Evolutionary conservation across 2,329 filamentous ascomycete genomes (phyloP).

Genomic region (Penicillium sp.): DNA sequence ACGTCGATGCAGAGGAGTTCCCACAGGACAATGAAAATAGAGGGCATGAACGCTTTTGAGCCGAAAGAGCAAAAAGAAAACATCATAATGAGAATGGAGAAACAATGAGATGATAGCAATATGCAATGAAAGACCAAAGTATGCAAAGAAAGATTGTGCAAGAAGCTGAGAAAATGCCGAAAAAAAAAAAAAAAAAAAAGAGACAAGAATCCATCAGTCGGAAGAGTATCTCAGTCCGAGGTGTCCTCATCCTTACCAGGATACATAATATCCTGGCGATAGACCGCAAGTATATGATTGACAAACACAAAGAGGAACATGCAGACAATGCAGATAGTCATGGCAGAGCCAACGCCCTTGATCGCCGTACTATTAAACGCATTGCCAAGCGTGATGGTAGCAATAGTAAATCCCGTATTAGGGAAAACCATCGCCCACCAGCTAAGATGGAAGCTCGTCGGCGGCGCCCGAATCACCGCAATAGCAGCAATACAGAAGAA

Average conservation of each 20-base stretch:
- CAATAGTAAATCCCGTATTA: conserved; percentile 62
- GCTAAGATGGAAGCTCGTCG: conserved; percentile 50
- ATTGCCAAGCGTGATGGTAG: conserved; percentile 57
- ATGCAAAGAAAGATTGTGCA: not conserved
- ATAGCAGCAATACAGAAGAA: conserved; percentile 54
- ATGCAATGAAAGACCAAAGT: not conserved
- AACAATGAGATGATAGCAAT: not conserved
- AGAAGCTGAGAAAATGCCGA: not conserved
- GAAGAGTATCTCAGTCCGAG: conserved; percentile 21
- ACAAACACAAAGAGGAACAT: conserved; percentile 56
- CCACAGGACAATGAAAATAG: not conserved
- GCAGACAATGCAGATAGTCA: conserved; percentile 55
- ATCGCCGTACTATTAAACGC: conserved; percentile 53
- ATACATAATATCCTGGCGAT: conserved; percentile 54
- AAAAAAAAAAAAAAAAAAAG: not conserved
- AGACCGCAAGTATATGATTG: conserved; percentile 52
- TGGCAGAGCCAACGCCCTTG: conserved; percentile 54
- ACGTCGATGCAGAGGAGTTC: not conserved
- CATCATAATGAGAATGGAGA: not conserved
- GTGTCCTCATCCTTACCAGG: conserved; percentile 61
- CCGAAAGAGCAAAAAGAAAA: not conserved
- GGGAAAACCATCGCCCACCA: conserved; percentile 69
- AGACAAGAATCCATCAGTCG: not conserved
- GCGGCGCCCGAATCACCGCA: conserved; percentile 44
- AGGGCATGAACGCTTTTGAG: conserved; percentile 8